These are phyloP conservation scores for Leptodermis oblonga DNA, from an alignment of 257 asterid species.

Conservation along the genomic window DNA sequence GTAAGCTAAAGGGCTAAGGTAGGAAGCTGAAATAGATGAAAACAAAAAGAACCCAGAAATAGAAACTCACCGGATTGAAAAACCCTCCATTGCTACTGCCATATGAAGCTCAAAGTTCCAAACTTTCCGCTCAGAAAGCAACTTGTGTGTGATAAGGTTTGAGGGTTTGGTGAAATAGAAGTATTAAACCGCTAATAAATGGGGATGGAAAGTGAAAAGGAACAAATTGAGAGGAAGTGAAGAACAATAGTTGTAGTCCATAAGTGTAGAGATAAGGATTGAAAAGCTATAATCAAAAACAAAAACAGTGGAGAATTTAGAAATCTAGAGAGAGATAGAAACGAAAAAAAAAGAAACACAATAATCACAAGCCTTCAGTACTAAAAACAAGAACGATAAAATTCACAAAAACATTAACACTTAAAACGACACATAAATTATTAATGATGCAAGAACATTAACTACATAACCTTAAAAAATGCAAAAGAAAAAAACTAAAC, in stretches of 20 bases:
- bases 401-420: slow-evolving; percentile 1
- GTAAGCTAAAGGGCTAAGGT: background rate
- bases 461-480: slow-evolving; percentile 5
- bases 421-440: slow-evolving; percentile 6
- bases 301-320: slow-evolving; percentile 4
- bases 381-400: background rate
- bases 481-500: background rate
- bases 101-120: slow-evolving; percentile 17
- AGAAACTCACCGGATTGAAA: slow-evolving; percentile 47
- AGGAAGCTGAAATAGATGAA: slow-evolving; percentile 10
- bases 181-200: background rate
- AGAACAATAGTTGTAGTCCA: slow-evolving; percentile 9
- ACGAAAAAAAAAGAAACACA: background rate
- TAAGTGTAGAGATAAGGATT: slow-evolving; percentile 13
- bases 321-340: background rate
- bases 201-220: slow-evolving; percentile 2
- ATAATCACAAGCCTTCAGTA: background rate
- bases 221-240: slow-evolving; percentile 2
- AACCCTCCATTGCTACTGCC: slow-evolving; percentile 42
- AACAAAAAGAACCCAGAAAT: background rate
- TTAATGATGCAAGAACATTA: background rate
- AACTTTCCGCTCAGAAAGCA: slow-evolving; percentile 1
- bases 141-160: background rate
- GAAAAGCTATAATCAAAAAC: background rate
- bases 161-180: slow-evolving; percentile 10